Evolutionary conservation across 164 flowering plant species (phyloP).

Genomic region (Chloranthus sessilifolius): DNA sequence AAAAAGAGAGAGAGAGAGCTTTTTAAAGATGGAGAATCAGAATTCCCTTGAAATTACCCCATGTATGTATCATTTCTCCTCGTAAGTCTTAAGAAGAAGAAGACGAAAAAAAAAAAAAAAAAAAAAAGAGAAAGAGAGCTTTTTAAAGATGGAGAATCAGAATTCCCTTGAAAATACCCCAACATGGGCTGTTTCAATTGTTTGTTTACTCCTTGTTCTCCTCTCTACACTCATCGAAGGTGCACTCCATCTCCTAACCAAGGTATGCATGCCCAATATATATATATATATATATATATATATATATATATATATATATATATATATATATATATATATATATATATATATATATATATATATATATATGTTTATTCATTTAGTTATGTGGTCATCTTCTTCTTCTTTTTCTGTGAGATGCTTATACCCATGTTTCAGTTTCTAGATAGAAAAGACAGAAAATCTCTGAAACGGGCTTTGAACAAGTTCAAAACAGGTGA

Average conservation of each 20-base stretch:
- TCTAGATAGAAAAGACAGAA: slow-evolving; percentile 28
- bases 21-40: neutral
- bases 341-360: neutral
- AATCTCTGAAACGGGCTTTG: slow-evolving; percentile 48
- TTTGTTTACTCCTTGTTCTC: slow-evolving; percentile 34
- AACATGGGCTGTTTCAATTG: slow-evolving; percentile 63
- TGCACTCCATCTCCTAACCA: slow-evolving; percentile 34
- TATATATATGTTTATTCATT: too few relatives aligned
- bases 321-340: neutral
- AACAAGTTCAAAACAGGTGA: slow-evolving; percentile 60
- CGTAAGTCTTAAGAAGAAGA: too few relatives aligned
- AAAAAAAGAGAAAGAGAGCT: neutral
- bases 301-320: neutral
- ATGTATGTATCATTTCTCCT: too few relatives aligned
- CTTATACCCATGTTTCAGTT: slow-evolving; percentile 1
- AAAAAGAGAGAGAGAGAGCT: neutral
- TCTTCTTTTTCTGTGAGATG: too few relatives aligned
- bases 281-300: neutral
- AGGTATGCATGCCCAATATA: slow-evolving; percentile 18
- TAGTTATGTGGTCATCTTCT: neutral
- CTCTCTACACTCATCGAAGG: slow-evolving; percentile 43
- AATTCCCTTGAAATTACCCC: slow-evolving; percentile 42
- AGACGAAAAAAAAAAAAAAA: neutral
- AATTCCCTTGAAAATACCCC: slow-evolving; percentile 43
- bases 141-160: neutral